A percentile compares a stretch with the other conserved stretches of the same genome.
Evolutionary conservation across 768 basidiomycete genomes (phyloP).

Genomic region (Termitomyces sp.): DNA sequence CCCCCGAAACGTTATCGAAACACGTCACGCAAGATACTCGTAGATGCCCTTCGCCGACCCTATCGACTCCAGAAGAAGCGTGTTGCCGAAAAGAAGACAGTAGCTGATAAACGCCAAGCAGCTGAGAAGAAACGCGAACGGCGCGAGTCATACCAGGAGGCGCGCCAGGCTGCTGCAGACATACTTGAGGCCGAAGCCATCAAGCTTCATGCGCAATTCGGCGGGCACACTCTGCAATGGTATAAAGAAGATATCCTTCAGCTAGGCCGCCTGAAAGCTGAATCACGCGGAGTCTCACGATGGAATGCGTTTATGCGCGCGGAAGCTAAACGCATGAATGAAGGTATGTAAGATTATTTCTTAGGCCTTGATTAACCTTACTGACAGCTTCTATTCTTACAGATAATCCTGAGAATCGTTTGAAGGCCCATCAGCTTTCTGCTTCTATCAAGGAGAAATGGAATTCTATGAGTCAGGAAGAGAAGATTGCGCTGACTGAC

Average conservation of each 20-base stretch:
- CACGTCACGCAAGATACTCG: not conserved
- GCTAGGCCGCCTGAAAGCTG: not conserved
- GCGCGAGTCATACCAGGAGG: not conserved
- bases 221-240: not conserved
- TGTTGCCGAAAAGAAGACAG: not conserved
- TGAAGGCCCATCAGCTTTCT: not conserved
- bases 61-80: not conserved
- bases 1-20: not conserved
- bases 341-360: not conserved
- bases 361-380: not conserved
- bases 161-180: not conserved
- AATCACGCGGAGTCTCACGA: not conserved
- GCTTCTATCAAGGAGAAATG: not conserved
- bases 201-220: not conserved
- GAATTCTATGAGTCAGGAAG: not conserved
- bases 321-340: not conserved
- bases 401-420: not conserved
- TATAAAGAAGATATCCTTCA: not conserved
- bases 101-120: not conserved
- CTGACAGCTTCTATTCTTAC: not conserved
- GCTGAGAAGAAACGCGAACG: not conserved
- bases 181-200: not conserved
- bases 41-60: too few species aligned
- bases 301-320: not conserved
- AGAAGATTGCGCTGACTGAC: not conserved